Conservation (phyloP, 2,329 filamentous ascomycete species). For the Leptographium flavum region DNA sequence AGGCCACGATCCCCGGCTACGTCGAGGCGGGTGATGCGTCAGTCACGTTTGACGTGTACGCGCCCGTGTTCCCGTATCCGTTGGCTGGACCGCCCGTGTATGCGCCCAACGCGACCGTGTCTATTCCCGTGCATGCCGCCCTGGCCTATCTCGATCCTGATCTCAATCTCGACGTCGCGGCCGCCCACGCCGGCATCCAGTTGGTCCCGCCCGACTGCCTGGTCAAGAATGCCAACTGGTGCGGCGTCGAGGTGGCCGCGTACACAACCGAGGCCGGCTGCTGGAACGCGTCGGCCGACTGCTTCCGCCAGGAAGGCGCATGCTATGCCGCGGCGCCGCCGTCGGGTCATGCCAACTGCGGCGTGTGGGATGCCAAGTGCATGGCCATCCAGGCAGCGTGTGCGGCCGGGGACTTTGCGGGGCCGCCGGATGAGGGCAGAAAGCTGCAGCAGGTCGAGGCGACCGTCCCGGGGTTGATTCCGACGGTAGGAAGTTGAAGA, state of each 20-base stretch:
- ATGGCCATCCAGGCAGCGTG: slow-evolving; percentile 29
- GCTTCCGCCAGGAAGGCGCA: slow-evolving; percentile 42
- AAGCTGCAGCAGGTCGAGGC: slow-evolving; percentile 20
- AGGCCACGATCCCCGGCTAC: slow-evolving; percentile 53
- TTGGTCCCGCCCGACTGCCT: slow-evolving; percentile 39
- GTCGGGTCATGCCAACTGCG: slow-evolving; percentile 45
- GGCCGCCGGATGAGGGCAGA: slow-evolving; percentile 30
- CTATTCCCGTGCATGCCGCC: slow-evolving; percentile 1
- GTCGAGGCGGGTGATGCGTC: slow-evolving; percentile 37
- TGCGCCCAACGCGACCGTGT: slow-evolving; percentile 20
- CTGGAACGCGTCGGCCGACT: slow-evolving; percentile 40
- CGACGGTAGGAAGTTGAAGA: too few relatives aligned
- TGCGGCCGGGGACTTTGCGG: slow-evolving; percentile 25
- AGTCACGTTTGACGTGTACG: slow-evolving; percentile 46
- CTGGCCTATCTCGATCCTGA: background rate
- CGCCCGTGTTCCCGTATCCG: slow-evolving; percentile 37
- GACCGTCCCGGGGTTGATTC: slow-evolving; percentile 19
- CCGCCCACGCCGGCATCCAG: slow-evolving; percentile 25
- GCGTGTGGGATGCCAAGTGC: slow-evolving; percentile 50
- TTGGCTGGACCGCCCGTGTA: slow-evolving; percentile 44
- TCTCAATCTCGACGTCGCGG: background rate
- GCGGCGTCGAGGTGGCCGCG: slow-evolving; percentile 41
- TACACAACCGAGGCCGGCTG: slow-evolving; percentile 44
- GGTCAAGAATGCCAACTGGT: slow-evolving; percentile 60
- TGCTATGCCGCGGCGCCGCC: slow-evolving; percentile 47